Percentiles rank a stretch among this genome's conserved stretches.
phyloP scores from a whole-genome alignment of 2,329 filamentous ascomycete species.

The Remersonia thermophila region DNA sequence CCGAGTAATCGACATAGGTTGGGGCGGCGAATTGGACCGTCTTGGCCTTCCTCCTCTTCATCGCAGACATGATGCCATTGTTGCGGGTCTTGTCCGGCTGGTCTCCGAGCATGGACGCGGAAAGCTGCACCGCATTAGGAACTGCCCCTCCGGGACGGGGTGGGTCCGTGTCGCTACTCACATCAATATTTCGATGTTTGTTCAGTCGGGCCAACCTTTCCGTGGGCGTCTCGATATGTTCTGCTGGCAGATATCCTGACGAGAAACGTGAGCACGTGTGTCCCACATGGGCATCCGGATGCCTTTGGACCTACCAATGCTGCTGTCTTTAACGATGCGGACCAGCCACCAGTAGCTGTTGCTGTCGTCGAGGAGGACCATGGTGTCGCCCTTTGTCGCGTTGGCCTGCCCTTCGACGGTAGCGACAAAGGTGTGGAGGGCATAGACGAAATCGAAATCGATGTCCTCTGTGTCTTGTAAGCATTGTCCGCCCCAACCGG shows the following conservation, averaged over 20 bases:
- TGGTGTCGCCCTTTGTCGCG: constrained; percentile 95
- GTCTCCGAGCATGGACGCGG: constrained; percentile 50
- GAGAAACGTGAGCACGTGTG: constrained; percentile 15
- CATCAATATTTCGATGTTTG: constrained; percentile 96
- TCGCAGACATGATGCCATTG: constrained; percentile 70
- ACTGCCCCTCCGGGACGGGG: neutral
- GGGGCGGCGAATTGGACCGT: constrained; percentile 76
- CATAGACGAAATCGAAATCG: constrained; percentile 99
- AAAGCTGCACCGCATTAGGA: constrained; percentile 35
- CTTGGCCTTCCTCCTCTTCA: constrained; percentile 70
- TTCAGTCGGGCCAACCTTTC: constrained; percentile 87
- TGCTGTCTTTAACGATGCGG: constrained; percentile 91
- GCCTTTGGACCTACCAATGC: constrained; percentile 50
- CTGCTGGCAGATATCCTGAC: constrained; percentile 83
- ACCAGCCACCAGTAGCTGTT: constrained; percentile 99
- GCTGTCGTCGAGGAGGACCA: constrained; percentile 95
- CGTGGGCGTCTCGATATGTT: constrained; percentile 96
- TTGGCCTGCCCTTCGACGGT: constrained; percentile 98
- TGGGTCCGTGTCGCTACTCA: constrained; percentile 33
- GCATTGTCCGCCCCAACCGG: constrained; percentile 65
- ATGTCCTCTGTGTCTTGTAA: constrained; percentile 96
- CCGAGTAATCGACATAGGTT: constrained; percentile 79
- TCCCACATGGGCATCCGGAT: neutral
- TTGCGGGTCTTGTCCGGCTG: constrained; percentile 62
- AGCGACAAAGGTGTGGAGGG: constrained; percentile 91